Evolutionary conservation across 768 basidiomycete species (phyloP).

Genomic region (Leccinum rimulosum): DNA sequence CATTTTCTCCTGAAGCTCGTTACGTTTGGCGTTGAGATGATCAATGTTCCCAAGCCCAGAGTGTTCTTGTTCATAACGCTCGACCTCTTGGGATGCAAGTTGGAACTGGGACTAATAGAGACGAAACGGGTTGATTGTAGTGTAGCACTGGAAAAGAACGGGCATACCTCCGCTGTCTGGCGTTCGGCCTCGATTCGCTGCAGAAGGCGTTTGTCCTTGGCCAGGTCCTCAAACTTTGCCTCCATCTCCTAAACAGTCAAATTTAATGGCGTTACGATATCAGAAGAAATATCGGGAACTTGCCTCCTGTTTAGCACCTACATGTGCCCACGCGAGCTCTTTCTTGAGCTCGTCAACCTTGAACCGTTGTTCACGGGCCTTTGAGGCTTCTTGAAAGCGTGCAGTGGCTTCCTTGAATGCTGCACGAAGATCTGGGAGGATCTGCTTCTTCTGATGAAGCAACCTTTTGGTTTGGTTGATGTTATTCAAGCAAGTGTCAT

Average conservation of each 20-base stretch:
- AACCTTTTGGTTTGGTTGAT: slow-evolving; percentile 66
- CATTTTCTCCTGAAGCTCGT: slow-evolving; percentile 39
- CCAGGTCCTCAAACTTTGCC: slow-evolving; percentile 40
- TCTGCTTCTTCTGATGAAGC: slow-evolving; percentile 68
- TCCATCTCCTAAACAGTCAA: slow-evolving; percentile 40
- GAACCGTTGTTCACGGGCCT: slow-evolving; percentile 66
- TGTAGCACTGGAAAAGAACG: slow-evolving; percentile 1
- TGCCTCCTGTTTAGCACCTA: slow-evolving; percentile 66
- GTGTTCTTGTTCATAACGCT: slow-evolving; percentile 38
- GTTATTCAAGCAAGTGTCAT: slow-evolving; percentile 71
- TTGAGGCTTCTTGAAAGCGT: slow-evolving; percentile 70
- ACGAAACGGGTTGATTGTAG: neutral
- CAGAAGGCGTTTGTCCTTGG: slow-evolving; percentile 36
- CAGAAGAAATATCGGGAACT: slow-evolving; percentile 18
- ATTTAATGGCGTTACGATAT: neutral
- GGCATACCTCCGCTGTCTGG: slow-evolving; percentile 37
- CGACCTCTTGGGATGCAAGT: slow-evolving; percentile 36
- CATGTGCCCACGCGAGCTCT: slow-evolving; percentile 87
- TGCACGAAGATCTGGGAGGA: slow-evolving; percentile 71
- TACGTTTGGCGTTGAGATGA: slow-evolving; percentile 40
- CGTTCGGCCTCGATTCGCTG: slow-evolving; percentile 41
- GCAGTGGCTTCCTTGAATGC: slow-evolving; percentile 54
- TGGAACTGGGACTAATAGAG: slow-evolving; percentile 32
- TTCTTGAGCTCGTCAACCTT: slow-evolving; percentile 70
- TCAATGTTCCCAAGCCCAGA: slow-evolving; percentile 46